Conservation (phyloP, 1,139 yeast genomes). For the Geotrichum restrictum region DNA sequence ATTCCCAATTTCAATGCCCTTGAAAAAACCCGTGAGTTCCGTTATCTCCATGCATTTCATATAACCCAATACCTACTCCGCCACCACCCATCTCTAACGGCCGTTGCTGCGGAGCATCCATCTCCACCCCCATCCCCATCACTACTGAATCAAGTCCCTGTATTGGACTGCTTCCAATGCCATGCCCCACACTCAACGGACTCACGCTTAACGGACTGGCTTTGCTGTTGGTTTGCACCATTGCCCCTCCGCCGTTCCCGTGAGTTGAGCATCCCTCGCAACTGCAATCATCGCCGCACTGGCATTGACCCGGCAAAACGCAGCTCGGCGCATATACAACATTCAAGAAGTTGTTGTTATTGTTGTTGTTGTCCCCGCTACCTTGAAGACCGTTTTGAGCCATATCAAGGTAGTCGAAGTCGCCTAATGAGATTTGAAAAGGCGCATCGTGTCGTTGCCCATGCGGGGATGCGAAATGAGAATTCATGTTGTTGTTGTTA, state of each 20-base stretch:
- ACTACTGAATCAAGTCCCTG: no score
- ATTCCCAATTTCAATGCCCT: no score
- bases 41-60: no score
- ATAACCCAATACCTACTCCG: no score
- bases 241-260: conserved; percentile 16
- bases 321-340: conserved; percentile 39
- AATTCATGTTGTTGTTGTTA: no score
- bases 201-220: background rate
- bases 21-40: no score
- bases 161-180: background rate
- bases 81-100: no score
- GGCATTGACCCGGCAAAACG: conserved; percentile 40
- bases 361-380: background rate
- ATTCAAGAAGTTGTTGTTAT: conserved; percentile 21
- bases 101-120: no score
- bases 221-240: background rate
- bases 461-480: background rate
- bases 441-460: background rate
- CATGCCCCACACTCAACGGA: background rate
- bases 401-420: background rate
- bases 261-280: conserved; percentile 41
- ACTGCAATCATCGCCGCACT: conserved; percentile 39
- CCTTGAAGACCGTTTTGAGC: background rate
- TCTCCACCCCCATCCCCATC: no score
- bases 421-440: background rate